A percentile compares a stretch with the other conserved stretches of the same genome.
phyloP scores from a whole-genome alignment of 352 stramenopile genomes.

The Blastocystis sp. region DNA sequence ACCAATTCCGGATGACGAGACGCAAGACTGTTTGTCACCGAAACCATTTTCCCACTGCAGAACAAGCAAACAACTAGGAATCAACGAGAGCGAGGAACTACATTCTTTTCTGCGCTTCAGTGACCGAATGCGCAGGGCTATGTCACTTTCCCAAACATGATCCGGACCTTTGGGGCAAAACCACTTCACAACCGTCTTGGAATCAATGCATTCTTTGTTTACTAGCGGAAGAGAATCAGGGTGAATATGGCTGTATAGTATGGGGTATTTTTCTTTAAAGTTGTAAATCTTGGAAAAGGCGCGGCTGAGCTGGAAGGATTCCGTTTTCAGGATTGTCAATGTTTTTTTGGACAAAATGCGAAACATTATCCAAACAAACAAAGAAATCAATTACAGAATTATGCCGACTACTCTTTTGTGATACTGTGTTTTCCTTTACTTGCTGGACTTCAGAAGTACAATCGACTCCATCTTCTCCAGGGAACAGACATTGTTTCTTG shows the following conservation, averaged over 20 bases:
- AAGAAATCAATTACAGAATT: neutral
- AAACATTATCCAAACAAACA: neutral
- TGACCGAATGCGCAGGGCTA: neutral
- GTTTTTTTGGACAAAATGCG: neutral
- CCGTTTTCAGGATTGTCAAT: neutral
- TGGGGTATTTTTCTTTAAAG: constrained; percentile 18
- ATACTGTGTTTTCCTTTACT: neutral
- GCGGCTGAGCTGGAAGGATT: neutral
- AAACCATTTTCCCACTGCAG: neutral
- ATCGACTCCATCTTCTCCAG: neutral
- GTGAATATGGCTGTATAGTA: constrained; percentile 6
- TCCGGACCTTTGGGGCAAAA: constrained; percentile 23
- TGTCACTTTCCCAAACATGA: constrained; percentile 47
- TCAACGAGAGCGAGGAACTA: neutral
- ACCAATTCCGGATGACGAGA: neutral
- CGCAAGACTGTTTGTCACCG: constrained; percentile 43
- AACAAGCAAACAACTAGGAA: constrained; percentile 3
- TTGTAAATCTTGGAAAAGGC: constrained; percentile 35
- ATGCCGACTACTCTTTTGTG: neutral
- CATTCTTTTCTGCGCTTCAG: neutral
- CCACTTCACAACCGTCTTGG: constrained; percentile 15
- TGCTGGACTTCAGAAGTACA: neutral
- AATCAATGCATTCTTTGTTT: neutral
- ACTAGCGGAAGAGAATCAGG: neutral
- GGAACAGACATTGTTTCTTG: neutral